A percentile compares a stretch with the other conserved stretches of the same genome.
These are phyloP conservation scores for Infundibulicybe gibba DNA, from an alignment of 768 basidiomycete species.

Conservation along the genomic window DNA sequence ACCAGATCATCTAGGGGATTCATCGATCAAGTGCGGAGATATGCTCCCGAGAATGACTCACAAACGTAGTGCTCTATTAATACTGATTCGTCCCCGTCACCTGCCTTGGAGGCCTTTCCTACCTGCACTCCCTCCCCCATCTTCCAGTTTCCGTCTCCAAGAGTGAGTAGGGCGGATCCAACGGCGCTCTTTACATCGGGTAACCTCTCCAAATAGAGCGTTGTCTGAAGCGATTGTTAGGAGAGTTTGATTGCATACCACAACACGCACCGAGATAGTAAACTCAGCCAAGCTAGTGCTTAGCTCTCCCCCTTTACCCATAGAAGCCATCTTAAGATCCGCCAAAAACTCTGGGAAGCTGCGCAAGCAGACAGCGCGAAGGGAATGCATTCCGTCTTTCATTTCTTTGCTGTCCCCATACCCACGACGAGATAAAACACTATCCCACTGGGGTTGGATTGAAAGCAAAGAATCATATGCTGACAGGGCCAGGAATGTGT, in stretches of 20 bases:
- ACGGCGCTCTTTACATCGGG: slow-evolving; percentile 70
- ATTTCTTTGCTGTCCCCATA: slow-evolving; percentile 41
- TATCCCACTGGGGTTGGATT: slow-evolving; percentile 65
- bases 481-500: slow-evolving; percentile 77
- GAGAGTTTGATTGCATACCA: neutral
- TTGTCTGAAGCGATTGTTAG: slow-evolving; percentile 38
- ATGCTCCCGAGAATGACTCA: slow-evolving; percentile 27
- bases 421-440: slow-evolving; percentile 50
- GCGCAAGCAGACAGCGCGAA: slow-evolving; percentile 68
- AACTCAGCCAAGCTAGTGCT: slow-evolving; percentile 66
- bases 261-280: slow-evolving; percentile 41
- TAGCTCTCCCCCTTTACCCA: slow-evolving; percentile 54
- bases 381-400: slow-evolving; percentile 61
- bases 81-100: slow-evolving; percentile 52
- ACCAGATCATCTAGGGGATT: slow-evolving; percentile 64
- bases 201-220: slow-evolving; percentile 65
- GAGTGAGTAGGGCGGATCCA: slow-evolving; percentile 56
- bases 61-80: slow-evolving; percentile 76
- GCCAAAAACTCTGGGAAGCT: slow-evolving; percentile 85
- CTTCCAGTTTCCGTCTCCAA: slow-evolving; percentile 90
- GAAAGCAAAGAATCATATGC: slow-evolving; percentile 57
- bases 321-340: slow-evolving; percentile 66
- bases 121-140: slow-evolving; percentile 83
- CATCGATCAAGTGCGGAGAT: neutral
- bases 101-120: slow-evolving; percentile 41